phyloP scores from a whole-genome alignment of 2,329 filamentous ascomycete species.

The Shiraia bambusicola region DNA sequence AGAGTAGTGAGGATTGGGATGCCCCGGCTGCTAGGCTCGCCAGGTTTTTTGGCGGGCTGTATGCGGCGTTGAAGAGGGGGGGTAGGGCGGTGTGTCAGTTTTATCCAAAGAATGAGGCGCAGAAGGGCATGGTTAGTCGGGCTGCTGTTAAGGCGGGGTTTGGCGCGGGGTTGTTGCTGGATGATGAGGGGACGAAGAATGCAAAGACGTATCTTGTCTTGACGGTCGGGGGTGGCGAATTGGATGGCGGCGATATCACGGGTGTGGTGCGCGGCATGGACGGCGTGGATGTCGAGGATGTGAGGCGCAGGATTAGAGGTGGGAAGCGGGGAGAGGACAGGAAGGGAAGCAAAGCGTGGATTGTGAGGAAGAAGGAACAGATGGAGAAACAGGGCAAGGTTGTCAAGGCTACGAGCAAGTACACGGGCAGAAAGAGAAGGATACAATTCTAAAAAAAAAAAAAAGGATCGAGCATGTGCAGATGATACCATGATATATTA shows the following conservation, averaged over 20 bases:
- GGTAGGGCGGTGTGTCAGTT: conserved; percentile 95
- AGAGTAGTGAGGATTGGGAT: conserved; percentile 74
- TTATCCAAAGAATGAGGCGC: conserved; percentile 92
- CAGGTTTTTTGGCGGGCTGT: conserved; percentile 90
- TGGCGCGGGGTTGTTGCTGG: conserved; percentile 89
- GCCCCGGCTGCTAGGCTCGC: conserved; percentile 70
- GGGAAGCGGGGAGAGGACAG: conserved; percentile 60
- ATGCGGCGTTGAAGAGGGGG: conserved; percentile 78
- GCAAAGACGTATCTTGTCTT: conserved; percentile 94
- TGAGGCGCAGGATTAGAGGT: conserved; percentile 51
- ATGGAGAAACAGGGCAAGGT: conserved; percentile 94
- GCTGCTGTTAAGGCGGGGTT: conserved; percentile 94
- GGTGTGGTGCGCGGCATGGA: conserved; percentile 88
- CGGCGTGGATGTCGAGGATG: conserved; percentile 71
- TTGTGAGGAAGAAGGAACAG: conserved; percentile 83
- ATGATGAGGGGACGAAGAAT: conserved; percentile 95
- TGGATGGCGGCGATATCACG: conserved; percentile 73
- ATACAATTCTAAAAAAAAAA: conserved; percentile 64
- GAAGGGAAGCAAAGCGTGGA: conserved; percentile 86
- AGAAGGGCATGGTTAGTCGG: conserved; percentile 86
- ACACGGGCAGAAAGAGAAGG: conserved; percentile 85
- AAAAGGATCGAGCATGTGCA: conserved; percentile 8
- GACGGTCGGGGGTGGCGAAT: conserved; percentile 74
- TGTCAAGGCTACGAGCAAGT: conserved; percentile 89
- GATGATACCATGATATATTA: conserved; percentile 27